Conservation (phyloP, 2,329 filamentous ascomycete genomes). For the Sporothrix curviconia region DNA sequence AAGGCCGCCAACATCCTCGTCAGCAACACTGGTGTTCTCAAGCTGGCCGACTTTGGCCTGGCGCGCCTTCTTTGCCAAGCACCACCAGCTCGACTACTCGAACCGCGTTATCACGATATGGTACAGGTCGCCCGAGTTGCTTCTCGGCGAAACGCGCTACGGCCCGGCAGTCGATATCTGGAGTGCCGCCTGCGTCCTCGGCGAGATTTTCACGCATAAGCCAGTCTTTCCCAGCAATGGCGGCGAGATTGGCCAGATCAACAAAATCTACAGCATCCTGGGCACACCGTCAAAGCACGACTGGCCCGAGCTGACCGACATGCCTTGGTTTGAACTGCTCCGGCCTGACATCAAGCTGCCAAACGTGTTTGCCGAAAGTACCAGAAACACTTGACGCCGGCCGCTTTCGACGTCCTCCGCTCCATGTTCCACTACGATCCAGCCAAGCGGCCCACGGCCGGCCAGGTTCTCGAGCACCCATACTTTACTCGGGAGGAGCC, state of each 20-base stretch:
- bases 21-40: conserved; percentile 79
- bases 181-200: conserved; percentile 93
- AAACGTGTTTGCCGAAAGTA: conserved; percentile 77
- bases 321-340: conserved; percentile 94
- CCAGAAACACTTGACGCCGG: conserved; percentile 65
- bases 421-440: conserved; percentile 91
- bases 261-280: conserved; percentile 90
- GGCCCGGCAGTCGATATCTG: conserved; percentile 88
- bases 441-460: conserved; percentile 70
- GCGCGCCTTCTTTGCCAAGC: conserved; percentile 95
- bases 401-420: conserved; percentile 74
- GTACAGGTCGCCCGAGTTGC: conserved; percentile 87
- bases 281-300: conserved; percentile 78
- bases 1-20: conserved; percentile 97
- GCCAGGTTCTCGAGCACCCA: conserved; percentile 74
- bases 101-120: conserved; percentile 99
- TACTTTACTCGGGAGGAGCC: conserved; percentile 87
- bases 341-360: conserved; percentile 66
- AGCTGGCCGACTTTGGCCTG: conserved; percentile 91
- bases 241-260: conserved; percentile 89
- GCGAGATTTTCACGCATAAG: conserved; percentile 90
- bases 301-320: conserved; percentile 86
- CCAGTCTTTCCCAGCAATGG: conserved; percentile 95
- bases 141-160: conserved; percentile 85
- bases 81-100: conserved; percentile 87